These are phyloP conservation scores for Fusarium sp. DNA, from an alignment of 2,329 filamentous ascomycete species.

Conservation along the genomic window DNA sequence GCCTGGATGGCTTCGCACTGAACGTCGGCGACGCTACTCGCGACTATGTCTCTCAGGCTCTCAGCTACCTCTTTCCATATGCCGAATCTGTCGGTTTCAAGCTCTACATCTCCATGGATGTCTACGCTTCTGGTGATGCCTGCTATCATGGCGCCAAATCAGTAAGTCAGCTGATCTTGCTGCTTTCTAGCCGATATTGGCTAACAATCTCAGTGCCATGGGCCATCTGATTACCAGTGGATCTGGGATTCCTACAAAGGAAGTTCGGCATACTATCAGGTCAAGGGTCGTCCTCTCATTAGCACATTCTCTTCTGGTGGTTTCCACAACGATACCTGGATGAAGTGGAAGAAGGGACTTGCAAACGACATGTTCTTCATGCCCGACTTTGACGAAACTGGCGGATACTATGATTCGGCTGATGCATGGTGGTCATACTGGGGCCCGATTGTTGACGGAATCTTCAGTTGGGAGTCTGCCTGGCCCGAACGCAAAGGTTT, in stretches of 20 bases:
- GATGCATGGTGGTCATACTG: not conserved
- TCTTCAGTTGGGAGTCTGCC: not conserved
- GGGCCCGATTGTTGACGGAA: not conserved
- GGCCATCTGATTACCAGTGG: not conserved
- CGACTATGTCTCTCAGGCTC: not conserved
- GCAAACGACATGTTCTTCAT: not conserved
- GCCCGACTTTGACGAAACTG: not conserved
- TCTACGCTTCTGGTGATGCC: not conserved
- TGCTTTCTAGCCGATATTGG: rapidly evolving
- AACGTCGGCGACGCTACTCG: not conserved
- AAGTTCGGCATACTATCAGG: not conserved
- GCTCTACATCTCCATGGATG: not conserved
- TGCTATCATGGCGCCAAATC: not conserved
- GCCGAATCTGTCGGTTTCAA: not conserved
- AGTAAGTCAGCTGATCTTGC: rapidly evolving
- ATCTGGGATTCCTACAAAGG: not conserved
- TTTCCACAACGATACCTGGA: not conserved
- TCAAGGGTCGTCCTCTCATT: not conserved
- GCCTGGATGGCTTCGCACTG: not conserved
- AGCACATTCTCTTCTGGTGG: not conserved
- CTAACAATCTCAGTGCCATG: not conserved
- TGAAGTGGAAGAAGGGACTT: not conserved
- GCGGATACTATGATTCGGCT: not conserved
- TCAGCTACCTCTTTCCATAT: not conserved
- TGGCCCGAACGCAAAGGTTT: not conserved